phyloP scores from a whole-genome alignment of 2,329 filamentous ascomycete genomes.

The Blastomyces percursus region DNA sequence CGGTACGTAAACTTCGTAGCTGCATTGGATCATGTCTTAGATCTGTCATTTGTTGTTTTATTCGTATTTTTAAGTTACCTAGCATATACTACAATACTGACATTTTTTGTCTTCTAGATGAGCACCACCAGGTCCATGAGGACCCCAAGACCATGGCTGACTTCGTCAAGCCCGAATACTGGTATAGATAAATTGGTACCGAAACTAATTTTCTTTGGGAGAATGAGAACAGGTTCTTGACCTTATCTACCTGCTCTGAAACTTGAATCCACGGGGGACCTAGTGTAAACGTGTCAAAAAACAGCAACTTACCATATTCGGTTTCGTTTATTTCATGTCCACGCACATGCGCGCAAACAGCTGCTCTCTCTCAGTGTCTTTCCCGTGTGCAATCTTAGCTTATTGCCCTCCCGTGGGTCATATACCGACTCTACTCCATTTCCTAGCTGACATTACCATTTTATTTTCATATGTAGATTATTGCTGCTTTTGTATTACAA shows the following conservation, averaged over 20 bases:
- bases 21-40: not conserved
- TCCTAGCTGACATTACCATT: not conserved
- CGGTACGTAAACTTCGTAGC: constrained; percentile 23
- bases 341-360: not conserved
- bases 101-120: constrained; percentile 15
- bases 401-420: not conserved
- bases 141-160: constrained; percentile 96
- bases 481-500: constrained; percentile 1
- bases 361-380: not conserved
- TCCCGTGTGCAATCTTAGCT: not conserved
- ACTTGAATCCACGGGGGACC: not conserved
- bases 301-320: not conserved
- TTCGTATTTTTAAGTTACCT: not conserved
- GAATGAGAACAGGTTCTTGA: not conserved
- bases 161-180: constrained; percentile 90
- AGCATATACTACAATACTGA: not conserved
- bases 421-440: not conserved
- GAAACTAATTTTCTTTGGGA: not conserved
- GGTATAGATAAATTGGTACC: constrained; percentile 46
- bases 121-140: constrained; percentile 41
- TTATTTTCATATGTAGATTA: constrained; percentile 5
- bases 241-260: not conserved
- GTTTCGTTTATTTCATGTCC: not conserved
- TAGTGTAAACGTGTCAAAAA: not conserved
- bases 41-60: not conserved